Conservation (phyloP, 192 early-diverging fungal genomes). For the Pilobolus umbonatus region DNA sequence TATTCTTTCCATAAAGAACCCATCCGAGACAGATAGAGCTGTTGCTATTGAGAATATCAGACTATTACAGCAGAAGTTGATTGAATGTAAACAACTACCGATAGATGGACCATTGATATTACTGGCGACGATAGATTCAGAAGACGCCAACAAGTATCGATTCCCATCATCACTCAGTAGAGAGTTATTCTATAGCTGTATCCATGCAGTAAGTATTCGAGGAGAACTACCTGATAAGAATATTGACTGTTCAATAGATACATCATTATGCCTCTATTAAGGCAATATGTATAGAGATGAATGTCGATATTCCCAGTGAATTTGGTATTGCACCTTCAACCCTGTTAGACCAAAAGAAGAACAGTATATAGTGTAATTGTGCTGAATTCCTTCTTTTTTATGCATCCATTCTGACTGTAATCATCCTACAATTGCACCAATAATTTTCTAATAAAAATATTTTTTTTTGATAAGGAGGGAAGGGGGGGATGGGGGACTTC, state of each 20-base stretch:
- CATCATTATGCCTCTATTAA: conserved; percentile 59
- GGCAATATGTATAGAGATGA: conserved; percentile 49
- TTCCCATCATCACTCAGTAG: conserved; percentile 44
- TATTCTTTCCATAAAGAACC: conserved; percentile 23
- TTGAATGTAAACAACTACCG: conserved; percentile 2
- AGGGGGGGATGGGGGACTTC: not conserved
- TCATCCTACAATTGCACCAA: too few relatives aligned
- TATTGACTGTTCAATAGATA: conserved; percentile 37
- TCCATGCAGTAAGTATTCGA: conserved; percentile 47
- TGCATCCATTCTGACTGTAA: not conserved
- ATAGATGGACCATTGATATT: conserved; percentile 27
- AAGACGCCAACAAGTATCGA: conserved; percentile 16
- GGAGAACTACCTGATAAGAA: not conserved
- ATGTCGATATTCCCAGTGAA: conserved; percentile 31
- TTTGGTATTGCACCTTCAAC: conserved; percentile 57
- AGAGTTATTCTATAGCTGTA: conserved; percentile 56
- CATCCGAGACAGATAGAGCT: conserved; percentile 38
- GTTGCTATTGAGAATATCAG: conserved; percentile 31
- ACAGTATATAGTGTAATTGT: too few relatives aligned
- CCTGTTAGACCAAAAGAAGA: conserved; percentile 26
- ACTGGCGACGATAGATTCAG: conserved; percentile 40
- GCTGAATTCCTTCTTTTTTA: not conserved
- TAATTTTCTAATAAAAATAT: too few relatives aligned
- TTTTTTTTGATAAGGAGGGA: not conserved
- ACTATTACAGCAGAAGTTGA: conserved; percentile 18